A percentile compares a stretch with the other conserved stretches of the same genome.
Conservation (phyloP, 371 early-diverging fungal species). For the Conidiobolus incongruus region DNA sequence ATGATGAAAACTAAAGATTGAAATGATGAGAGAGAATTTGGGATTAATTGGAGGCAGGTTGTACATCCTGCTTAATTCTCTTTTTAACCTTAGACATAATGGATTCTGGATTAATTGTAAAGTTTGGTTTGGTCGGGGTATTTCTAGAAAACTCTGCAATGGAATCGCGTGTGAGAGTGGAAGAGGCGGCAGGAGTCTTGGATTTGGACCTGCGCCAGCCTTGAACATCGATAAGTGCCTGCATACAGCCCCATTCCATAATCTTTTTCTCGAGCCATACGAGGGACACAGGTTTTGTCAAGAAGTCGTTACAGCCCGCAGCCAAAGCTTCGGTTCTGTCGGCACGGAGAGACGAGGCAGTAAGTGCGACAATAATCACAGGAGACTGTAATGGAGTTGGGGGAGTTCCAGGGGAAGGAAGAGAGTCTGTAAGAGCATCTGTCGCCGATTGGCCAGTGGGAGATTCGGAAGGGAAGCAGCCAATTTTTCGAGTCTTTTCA, state of each 20-base stretch:
- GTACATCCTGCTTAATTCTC: no score
- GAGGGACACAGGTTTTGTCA: constrained; percentile 65
- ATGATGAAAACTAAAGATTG: no score
- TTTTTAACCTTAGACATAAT: no score
- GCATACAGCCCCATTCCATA: constrained; percentile 83
- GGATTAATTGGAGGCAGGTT: no score
- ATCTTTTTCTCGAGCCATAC: constrained; percentile 71
- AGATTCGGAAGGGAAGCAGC: constrained; percentile 16
- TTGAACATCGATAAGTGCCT: constrained; percentile 69
- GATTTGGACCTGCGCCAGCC: constrained; percentile 29
- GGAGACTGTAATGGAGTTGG: constrained; percentile 29
- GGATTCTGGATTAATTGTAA: no score
- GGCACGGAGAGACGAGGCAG: constrained; percentile 47
- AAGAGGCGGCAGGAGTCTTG: not conserved
- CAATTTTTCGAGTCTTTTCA: constrained; percentile 36
- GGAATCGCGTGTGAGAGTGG: not conserved
- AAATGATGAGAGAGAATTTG: no score
- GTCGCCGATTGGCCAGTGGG: constrained; percentile 2
- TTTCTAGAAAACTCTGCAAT: no score
- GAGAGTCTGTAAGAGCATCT: no score
- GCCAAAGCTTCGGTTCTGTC: constrained; percentile 58
- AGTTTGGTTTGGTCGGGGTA: no score
- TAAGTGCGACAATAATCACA: constrained; percentile 74
- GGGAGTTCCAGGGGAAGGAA: constrained; percentile 5
- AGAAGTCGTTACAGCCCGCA: constrained; percentile 77